Base-by-base conservation (phyloP, 2,329 filamentous ascomycete species). In the Fulvia fulva region DNA sequence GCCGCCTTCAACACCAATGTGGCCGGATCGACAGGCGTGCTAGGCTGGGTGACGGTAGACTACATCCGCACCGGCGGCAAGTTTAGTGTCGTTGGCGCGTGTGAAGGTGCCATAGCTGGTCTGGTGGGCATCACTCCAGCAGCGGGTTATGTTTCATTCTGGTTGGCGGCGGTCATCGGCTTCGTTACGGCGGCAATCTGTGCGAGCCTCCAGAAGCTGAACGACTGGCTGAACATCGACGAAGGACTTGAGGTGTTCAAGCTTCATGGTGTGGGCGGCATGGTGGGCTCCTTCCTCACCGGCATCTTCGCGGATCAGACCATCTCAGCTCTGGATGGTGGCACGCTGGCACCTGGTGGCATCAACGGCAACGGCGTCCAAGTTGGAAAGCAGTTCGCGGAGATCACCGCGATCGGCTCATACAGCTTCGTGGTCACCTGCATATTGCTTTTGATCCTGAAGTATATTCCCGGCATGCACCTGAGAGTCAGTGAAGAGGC, bases 181-280 rank as follows among this genome's bases (percentile, higher is more conserved):
- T 82, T 84, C 73, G 62, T 84, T 30, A 83, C 81, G 3, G 78
- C 76, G 8, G 74, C 79, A 7, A 73, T 81, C 23, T 83, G 81
- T 68, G 75, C 79, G 8, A 67, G 74, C 1, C 73, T 78, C 41
- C 76, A 81, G 58, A 71, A 83, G 59, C 64, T 84, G 59, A 82
- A 84, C 65, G 74, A 79, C 25, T 82, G 80, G 78, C 67, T 84
- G 28, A 71, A 71, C 58, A 81, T 84, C 58, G 82, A 84, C 63
- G 82, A 84, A 61, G 80, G 81, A 11, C 79, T 85, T 67, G 81
- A 84, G 60, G 81, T 85, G 44, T 85, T 85, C 75, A 83, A 82
- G 67, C 77, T 83, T 12, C 82, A 84, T 67, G 81, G 80, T 16
- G 75, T 83, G 23, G 83, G 82, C 43, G 83, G 82, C 22, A 83